phyloP scores from a whole-genome alignment of 331 rosid genomes.

The Telfairia occidentalis region DNA sequence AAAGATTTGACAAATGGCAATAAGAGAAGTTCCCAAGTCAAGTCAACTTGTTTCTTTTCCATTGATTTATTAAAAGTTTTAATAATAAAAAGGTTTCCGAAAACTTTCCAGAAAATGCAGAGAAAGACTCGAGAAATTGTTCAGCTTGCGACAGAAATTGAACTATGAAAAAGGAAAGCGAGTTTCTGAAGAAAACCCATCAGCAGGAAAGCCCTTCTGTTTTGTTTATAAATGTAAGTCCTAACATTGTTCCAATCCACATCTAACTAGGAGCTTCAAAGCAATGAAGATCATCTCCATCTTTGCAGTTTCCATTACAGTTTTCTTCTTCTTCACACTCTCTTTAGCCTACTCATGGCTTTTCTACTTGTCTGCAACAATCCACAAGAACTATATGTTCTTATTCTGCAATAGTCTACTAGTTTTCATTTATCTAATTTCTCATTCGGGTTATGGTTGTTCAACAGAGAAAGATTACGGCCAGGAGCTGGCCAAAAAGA shows the following conservation, averaged over 20 bases:
- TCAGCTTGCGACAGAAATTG: neutral
- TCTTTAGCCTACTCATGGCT: neutral
- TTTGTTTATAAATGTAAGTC: neutral
- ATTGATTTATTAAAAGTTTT: neutral
- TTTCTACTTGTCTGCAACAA: slow-evolving; percentile 9
- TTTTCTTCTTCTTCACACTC: neutral
- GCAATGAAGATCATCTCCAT: slow-evolving; percentile 3
- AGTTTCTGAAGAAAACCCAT: neutral
- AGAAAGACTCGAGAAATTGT: neutral
- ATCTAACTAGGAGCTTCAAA: neutral
- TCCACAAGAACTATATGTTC: slow-evolving; percentile 47
- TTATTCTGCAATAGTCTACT: slow-evolving; percentile 57
- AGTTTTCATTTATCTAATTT: slow-evolving; percentile 1
- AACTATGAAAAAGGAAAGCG: neutral
- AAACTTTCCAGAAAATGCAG: neutral
- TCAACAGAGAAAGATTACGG: neutral
- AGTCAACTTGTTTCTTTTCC: neutral
- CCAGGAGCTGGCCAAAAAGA: neutral
- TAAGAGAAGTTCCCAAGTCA: neutral
- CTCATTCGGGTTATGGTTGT: neutral
- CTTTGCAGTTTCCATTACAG: neutral
- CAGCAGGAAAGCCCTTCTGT: neutral
- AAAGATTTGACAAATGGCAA: neutral
- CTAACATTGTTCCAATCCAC: neutral
- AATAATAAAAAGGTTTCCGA: neutral